A percentile compares a stretch with the other conserved stretches of the same genome.
Evolutionary conservation across 768 basidiomycete genomes (phyloP).

Genomic region (Collybia sp.): DNA sequence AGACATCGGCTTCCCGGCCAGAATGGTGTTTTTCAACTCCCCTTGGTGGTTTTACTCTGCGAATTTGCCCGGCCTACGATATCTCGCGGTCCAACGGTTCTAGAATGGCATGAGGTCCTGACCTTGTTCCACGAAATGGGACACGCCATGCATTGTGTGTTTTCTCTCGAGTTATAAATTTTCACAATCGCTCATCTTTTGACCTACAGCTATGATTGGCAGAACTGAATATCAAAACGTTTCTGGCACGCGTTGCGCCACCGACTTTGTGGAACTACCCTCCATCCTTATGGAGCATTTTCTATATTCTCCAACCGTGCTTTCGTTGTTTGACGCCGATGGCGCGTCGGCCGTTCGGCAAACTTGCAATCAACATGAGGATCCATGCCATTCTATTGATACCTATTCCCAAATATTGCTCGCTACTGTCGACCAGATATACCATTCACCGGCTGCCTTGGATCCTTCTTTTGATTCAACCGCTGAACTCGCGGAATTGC

Average conservation of each 20-base stretch:
- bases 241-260: conserved; percentile 94
- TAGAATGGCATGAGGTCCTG: conserved; percentile 91
- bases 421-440: conserved; percentile 83
- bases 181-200: neutral
- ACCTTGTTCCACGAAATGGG: conserved; percentile 99
- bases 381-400: conserved; percentile 81
- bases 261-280: conserved; percentile 96
- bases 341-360: conserved; percentile 39
- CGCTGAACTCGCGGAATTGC: conserved; percentile 50
- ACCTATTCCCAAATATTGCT: conserved; percentile 89
- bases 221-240: conserved; percentile 97
- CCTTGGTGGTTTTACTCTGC: conserved; percentile 86
- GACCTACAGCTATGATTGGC: conserved; percentile 85
- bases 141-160: conserved; percentile 98
- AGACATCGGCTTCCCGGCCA: conserved; percentile 54
- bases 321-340: conserved; percentile 71
- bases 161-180: neutral
- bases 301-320: conserved; percentile 76
- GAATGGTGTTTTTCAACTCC: conserved; percentile 78
- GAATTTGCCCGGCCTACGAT: conserved; percentile 71
- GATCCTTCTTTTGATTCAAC: conserved; percentile 72
- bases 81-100: conserved; percentile 59
- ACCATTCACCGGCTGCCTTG: conserved; percentile 69
- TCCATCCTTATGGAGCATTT: conserved; percentile 99
- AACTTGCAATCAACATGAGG: conserved; percentile 62